Base-by-base conservation (phyloP, 2,329 filamentous ascomycete species). In the Teratosphaeria gauchensis region DNA sequence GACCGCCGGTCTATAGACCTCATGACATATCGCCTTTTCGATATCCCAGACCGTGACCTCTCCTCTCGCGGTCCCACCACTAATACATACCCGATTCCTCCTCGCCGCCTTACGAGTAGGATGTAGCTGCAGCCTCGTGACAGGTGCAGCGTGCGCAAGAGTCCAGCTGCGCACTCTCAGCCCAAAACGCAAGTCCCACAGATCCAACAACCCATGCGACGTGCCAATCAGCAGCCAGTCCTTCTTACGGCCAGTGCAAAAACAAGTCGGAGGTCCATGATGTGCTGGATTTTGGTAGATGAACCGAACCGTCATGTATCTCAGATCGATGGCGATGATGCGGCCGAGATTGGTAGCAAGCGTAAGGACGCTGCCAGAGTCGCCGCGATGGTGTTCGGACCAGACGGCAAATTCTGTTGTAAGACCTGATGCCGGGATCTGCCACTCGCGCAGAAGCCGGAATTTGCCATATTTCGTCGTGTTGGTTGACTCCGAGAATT, bases 141-240 rank as follows among this genome's bases (percentile, higher is more conserved):
- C 90, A 19, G 89, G 80, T 1, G 87, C 85, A 61, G 89, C 89
- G 24, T 89, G 90, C 0, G 89, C 85, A 31, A 96, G 82, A 0
- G 90, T 90, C 90, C 92, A 97, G 14, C 87, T 89, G 71, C 89
- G 91, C 28, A 97, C 78, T 24, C 90, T 84, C 66, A 97, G 83
- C 64, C 85, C 88, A 79, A 99, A 99, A n/a, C 94, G 87, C 48
- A 99, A 80, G 73, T 99, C 94, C 94, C 94, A 99, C 1, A 99
- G 81, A 70, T 95, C 89, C 7, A 99, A 78, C 31, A 97, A 87
- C 38, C 95, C 94, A 70, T 97, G 92, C 0, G 90, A 90, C 0
- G 95, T 99, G 38, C 92, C 94, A 0, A 97, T 76, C 1, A 95
- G 82, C 2, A 99, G 78, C 94, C 94, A 99, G 69, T 94, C 91